A percentile compares a stretch with the other conserved stretches of the same genome.
Conservation (phyloP, 2,329 filamentous ascomycete genomes). For the Rhinocladiella similis region DNA sequence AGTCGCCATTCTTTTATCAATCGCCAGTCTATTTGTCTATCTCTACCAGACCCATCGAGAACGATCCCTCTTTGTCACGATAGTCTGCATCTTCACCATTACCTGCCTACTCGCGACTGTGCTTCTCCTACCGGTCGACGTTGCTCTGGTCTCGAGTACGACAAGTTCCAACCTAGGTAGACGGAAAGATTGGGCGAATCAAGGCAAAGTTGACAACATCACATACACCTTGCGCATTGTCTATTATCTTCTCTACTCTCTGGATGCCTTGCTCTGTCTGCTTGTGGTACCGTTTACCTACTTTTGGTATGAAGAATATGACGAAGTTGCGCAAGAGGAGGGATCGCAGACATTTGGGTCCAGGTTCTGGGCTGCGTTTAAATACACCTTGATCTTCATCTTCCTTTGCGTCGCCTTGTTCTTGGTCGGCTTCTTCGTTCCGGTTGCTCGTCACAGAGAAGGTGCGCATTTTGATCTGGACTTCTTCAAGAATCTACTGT, state of each 20-base stretch:
- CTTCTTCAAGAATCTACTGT: constrained; percentile 82
- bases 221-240: constrained; percentile 78
- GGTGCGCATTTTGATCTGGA: constrained; percentile 77
- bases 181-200: constrained; percentile 94
- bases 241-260: constrained; percentile 89
- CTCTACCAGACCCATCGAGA: constrained; percentile 89
- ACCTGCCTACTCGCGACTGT: constrained; percentile 88
- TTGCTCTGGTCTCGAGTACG: constrained; percentile 90
- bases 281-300: constrained; percentile 92
- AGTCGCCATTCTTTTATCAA: constrained; percentile 71
- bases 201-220: constrained; percentile 74
- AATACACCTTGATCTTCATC: constrained; percentile 87
- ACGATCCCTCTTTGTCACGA: constrained; percentile 76
- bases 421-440: constrained; percentile 90
- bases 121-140: constrained; percentile 89
- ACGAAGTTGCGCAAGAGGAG: constrained; percentile 82
- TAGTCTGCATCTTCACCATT: constrained; percentile 82
- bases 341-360: constrained; percentile 70
- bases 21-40: constrained; percentile 83
- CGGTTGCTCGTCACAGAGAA: constrained; percentile 67
- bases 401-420: constrained; percentile 74
- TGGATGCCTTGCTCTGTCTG: constrained; percentile 87
- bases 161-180: constrained; percentile 70
- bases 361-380: constrained; percentile 79
- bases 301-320: constrained; percentile 97